Percentiles rank a stretch among this genome's conserved stretches.
These are phyloP conservation scores for Fraxinus americana DNA, from an alignment of 257 asterid species.

Conservation along the genomic window DNA sequence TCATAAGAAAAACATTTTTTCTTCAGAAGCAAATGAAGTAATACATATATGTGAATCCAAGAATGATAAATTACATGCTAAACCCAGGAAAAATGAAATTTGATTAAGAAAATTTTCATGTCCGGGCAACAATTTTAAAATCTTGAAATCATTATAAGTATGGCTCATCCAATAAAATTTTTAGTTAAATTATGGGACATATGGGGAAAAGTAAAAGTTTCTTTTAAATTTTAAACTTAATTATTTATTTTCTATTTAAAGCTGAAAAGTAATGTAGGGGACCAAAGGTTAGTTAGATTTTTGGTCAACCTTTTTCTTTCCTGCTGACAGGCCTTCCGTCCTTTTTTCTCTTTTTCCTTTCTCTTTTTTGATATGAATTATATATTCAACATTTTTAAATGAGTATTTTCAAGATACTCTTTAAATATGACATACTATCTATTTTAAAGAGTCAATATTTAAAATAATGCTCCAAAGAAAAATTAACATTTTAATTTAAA, in stretches of 20 bases:
- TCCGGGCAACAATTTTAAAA: constrained; percentile 35
- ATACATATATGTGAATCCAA: background rate
- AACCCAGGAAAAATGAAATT: constrained; percentile 52
- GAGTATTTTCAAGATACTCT: too few relatives aligned
- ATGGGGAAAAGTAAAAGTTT: constrained; percentile 49
- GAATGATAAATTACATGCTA: constrained; percentile 12
- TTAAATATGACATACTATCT: too few relatives aligned
- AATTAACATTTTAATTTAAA: too few relatives aligned
- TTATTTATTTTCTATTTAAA: constrained; percentile 29
- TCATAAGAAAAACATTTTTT: background rate
- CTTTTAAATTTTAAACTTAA: constrained; percentile 36
- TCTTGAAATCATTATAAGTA: background rate
- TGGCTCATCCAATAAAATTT: constrained; percentile 24
- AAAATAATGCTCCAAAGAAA: too few relatives aligned
- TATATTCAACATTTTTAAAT: too few relatives aligned
- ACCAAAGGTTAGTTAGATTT: constrained; percentile 38
- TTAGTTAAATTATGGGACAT: constrained; percentile 19
- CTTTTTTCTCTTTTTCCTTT: background rate
- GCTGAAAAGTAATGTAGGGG: constrained; percentile 43
- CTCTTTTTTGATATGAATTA: background rate
- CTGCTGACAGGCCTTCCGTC: constrained; percentile 70
- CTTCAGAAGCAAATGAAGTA: background rate
- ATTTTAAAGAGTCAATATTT: too few relatives aligned
- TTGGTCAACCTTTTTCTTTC: constrained; percentile 57
- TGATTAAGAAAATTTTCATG: constrained; percentile 44